Conservation (phyloP, 108 stramenopile genomes). For the Stephanodiscus triporus region DNA sequence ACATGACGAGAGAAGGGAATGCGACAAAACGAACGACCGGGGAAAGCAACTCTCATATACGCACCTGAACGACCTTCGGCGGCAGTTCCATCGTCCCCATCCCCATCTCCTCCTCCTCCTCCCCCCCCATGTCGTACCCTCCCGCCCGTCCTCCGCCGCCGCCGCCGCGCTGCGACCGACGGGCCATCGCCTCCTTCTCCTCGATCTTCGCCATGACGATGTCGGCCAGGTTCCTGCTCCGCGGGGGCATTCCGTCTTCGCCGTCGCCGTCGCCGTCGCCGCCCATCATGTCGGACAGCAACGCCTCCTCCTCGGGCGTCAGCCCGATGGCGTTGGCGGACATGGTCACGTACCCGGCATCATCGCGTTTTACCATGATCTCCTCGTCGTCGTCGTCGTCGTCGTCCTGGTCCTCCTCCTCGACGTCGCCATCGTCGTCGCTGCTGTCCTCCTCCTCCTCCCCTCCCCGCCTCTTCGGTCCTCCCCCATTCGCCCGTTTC, state of each 20-base stretch:
- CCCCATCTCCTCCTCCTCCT: constrained; percentile 42
- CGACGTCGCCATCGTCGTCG: constrained; percentile 63
- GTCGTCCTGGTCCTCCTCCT: constrained; percentile 67
- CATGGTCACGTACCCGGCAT: constrained; percentile 77
- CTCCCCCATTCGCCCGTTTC: constrained; percentile 13
- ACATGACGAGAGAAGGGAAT: not conserved
- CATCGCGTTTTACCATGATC: constrained; percentile 62
- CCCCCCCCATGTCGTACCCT: constrained; percentile 45
- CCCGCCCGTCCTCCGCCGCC: constrained; percentile 33
- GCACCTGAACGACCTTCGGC: constrained; percentile 91
- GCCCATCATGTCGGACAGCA: constrained; percentile 84
- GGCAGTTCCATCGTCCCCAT: constrained; percentile 61
- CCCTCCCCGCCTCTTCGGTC: not conserved
- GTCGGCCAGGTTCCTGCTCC: constrained; percentile 88
- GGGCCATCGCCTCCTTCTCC: constrained; percentile 89
- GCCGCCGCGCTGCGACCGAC: constrained; percentile 15
- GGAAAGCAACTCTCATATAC: not conserved
- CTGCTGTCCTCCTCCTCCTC: constrained; percentile 6
- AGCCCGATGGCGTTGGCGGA: constrained; percentile 58
- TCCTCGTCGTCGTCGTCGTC: constrained; percentile 78
- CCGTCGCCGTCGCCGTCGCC: constrained; percentile 8
- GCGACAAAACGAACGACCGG: not conserved
- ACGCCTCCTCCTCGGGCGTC: constrained; percentile 80
- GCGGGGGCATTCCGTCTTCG: constrained; percentile 43
- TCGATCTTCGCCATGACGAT: constrained; percentile 97